Base-by-base conservation (phyloP, 225 moss, liverwort and hornwort species). In the Physcomitrium patens region DNA sequence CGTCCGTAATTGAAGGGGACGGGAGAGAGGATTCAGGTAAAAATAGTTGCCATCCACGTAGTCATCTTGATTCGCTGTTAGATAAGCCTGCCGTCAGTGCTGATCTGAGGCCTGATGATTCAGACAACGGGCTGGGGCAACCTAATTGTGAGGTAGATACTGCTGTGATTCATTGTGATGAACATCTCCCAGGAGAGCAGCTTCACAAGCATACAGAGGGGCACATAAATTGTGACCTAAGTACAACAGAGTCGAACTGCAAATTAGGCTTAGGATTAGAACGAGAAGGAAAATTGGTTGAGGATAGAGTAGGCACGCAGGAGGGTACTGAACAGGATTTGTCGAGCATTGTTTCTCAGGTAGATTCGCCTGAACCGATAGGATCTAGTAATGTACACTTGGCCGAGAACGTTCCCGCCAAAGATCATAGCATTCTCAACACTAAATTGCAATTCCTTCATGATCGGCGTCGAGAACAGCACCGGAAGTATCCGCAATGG, bases 401-500 rank as follows among this genome's bases (percentile, higher is more conserved):
- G 31, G 68, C 76, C 17, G 84, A 76, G 24, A 68, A 62, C 65
- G 73, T 54, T 67, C 58, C 70, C 74, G 43, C 37, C 42, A 84
- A 78, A 76, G 79, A 83, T 79, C 82, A 53, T 70, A 89, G 65
- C 74, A 80, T 65, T 72, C 74, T 83, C 77, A 77, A 72, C 60
- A 66, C 85, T 77, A 94, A 87, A 82, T 63, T 86, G 75, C 93
- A 89, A 68, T 81, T 88, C 24, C 79, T 85, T 58, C 88, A 86
- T 56, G 90, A 91, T 73, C 89, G 92, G 72, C 91, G 95, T 67
- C 90, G 86, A 81, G 91, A 93, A 16, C 89, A 93, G 75, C 89
- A 93, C 59, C 85, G 87, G 31, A 95, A 87, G 78, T 95, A 92
- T 73, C 85, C 91, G 15, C 90, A 95, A 62, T 95, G 97, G 99